Base-by-base conservation (phyloP, 108 stramenopile species). In the Nannochloropsis salina region DNA sequence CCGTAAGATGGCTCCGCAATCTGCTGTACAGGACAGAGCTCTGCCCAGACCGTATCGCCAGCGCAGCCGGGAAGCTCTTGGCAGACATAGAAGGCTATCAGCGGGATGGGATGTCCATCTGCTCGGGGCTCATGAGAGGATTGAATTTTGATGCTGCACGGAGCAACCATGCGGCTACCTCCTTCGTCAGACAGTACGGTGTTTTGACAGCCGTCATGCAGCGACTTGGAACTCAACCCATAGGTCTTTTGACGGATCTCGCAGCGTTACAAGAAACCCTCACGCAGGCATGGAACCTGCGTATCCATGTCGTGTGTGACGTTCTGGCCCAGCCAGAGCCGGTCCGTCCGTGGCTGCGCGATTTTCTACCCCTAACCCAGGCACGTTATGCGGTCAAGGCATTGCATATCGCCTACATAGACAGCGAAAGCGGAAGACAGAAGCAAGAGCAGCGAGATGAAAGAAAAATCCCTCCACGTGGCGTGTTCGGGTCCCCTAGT, bases 301-400 rank as follows among this genome's bases (percentile, higher is more conserved):
- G 61, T n/a, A n/a, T 74, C 20, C 61, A 74, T 74, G 61, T 74
- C n/a, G 61, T 74, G 61, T 74, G 61, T 74, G 61, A 74, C 61
- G 61, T 74, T 15, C 61, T 74, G 15, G 61, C 61, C 6, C 61
- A 74, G 8, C 61, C 61, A 4, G 61, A 74, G 15, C 61, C 61
- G 3, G 61, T 74, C n/a, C 61, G 61, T 74, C 61, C 61, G 20
- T 74, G 61, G 61, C 61, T 74, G n/a, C 61, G 61, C n/a, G 61
- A 74, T 8, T 74, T 74, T 74, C n/a, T 74, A n/a, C 61, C 61
- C 61, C n/a, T 74, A n/a, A 2, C 61, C 61, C 61, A 74, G n/a
- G 61, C 61, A n/a, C 61, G 61, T 15, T n/a, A n/a, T 6, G 61
- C 61, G 20, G n/a, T n/a, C 2, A 74, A 74, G 61, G 61, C 8